Evolutionary conservation across 352 stramenopile species (phyloP).

Genomic region (Stephanocyclus meneghinianus): DNA sequence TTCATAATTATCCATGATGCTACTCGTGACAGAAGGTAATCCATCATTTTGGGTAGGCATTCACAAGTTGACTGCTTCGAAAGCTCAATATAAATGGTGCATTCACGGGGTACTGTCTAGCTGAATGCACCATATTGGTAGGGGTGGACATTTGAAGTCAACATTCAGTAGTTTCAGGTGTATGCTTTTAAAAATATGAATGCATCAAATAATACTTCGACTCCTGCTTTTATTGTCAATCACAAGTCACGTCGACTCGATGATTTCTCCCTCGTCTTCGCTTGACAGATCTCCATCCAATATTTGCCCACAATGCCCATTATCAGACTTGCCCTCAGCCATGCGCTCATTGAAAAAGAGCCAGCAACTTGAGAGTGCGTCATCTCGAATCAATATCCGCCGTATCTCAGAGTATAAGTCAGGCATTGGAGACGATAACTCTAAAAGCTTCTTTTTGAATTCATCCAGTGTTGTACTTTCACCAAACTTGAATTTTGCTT

Average conservation of each 20-base stretch:
- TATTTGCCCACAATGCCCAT: not conserved
- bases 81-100: too few relatives aligned
- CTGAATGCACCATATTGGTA: too few relatives aligned
- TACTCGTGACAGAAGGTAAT: too few relatives aligned
- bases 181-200: too few relatives aligned
- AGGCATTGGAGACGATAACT: conserved; percentile 46
- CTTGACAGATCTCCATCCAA: conserved; percentile 57
- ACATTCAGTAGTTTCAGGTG: too few relatives aligned
- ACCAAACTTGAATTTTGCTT: conserved; percentile 46
- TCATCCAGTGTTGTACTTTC: conserved; percentile 43
- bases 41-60: not conserved
- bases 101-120: too few relatives aligned
- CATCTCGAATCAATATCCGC: conserved; percentile 55
- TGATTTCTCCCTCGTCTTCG: conserved; percentile 81
- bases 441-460: conserved; percentile 58
- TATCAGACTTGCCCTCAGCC: conserved; percentile 8
- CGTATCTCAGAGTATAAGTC: conserved; percentile 55
- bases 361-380: conserved; percentile 60
- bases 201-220: too few relatives aligned
- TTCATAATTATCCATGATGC: too few relatives aligned
- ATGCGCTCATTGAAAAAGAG: conserved; percentile 68
- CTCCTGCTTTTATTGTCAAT: too few relatives aligned
- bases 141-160: too few relatives aligned
- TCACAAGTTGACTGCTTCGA: too few relatives aligned
- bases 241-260: conserved; percentile 32